Percentiles rank a stretch among this genome's conserved stretches.
phyloP scores from a whole-genome alignment of 192 early-diverging fungal species.

The Linnemannia hyalina region DNA sequence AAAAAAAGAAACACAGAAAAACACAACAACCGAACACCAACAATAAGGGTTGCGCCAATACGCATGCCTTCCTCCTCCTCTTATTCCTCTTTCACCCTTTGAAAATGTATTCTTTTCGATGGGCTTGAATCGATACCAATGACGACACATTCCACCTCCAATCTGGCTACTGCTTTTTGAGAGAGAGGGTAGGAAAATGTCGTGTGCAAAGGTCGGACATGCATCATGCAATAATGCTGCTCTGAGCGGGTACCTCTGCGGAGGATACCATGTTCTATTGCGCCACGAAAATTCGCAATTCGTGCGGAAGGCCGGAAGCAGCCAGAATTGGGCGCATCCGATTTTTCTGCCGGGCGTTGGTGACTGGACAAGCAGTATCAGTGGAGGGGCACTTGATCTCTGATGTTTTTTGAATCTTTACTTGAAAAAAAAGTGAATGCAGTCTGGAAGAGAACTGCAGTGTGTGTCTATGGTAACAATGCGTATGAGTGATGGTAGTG shows the following conservation, averaged over 20 bases:
- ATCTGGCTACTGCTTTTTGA: neutral
- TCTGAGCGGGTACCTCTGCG: neutral
- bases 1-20: neutral
- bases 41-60: too few relatives aligned
- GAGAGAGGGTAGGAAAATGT: neutral
- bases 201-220: neutral
- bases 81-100: too few relatives aligned
- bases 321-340: constrained; percentile 7
- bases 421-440: constrained; percentile 11
- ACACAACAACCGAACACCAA: neutral
- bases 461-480: constrained; percentile 1
- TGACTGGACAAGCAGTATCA: neutral
- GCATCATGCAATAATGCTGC: neutral
- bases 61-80: too few relatives aligned
- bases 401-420: constrained; percentile 1
- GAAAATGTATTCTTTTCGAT: too few relatives aligned
- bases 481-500: neutral
- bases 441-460: neutral
- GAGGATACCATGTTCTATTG: neutral
- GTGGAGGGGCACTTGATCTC: neutral
- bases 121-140: too few relatives aligned
- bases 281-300: neutral
- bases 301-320: neutral
- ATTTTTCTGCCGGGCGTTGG: neutral
- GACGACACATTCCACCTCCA: neutral